These are phyloP conservation scores for Salvia splendens DNA, from an alignment of 257 asterid genomes.

Conservation along the genomic window DNA sequence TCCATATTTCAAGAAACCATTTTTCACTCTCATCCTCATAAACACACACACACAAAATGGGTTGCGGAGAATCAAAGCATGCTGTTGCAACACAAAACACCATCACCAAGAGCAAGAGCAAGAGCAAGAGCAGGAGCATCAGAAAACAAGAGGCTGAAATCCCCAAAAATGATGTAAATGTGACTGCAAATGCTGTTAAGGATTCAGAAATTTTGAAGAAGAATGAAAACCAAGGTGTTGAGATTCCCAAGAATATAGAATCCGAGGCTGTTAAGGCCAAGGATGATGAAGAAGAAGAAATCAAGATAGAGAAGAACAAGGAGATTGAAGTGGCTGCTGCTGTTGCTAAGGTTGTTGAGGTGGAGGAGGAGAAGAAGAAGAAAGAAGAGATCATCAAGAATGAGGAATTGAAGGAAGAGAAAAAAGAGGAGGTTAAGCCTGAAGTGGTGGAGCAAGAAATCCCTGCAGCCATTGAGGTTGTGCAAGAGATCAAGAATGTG, in stretches of 20 bases:
- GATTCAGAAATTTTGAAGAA: conserved; percentile 21
- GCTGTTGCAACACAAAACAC: conserved; percentile 65
- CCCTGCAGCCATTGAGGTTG: conserved; percentile 20
- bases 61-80: conserved; percentile 90
- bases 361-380: neutral
- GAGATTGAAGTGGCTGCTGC: conserved; percentile 7
- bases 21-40: neutral
- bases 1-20: conserved; percentile 24
- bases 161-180: neutral
- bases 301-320: conserved; percentile 1
- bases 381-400: conserved; percentile 14
- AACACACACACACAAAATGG: conserved; percentile 40
- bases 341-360: conserved; percentile 29
- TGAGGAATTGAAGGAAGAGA: conserved; percentile 24
- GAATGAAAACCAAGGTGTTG: neutral
- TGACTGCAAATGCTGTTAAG: neutral
- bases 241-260: conserved; percentile 9
- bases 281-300: neutral
- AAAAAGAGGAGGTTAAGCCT: neutral
- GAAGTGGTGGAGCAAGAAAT: neutral
- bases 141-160: conserved; percentile 25
- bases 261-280: conserved; percentile 7
- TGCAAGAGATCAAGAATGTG: conserved; percentile 24
- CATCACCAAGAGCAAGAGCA: conserved; percentile 37
- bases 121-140: conserved; percentile 15